Percentiles rank a stretch among this genome's conserved stretches.
These are phyloP conservation scores for Orobanche coerulescens DNA, from an alignment of 257 asterid species.

Conservation along the genomic window DNA sequence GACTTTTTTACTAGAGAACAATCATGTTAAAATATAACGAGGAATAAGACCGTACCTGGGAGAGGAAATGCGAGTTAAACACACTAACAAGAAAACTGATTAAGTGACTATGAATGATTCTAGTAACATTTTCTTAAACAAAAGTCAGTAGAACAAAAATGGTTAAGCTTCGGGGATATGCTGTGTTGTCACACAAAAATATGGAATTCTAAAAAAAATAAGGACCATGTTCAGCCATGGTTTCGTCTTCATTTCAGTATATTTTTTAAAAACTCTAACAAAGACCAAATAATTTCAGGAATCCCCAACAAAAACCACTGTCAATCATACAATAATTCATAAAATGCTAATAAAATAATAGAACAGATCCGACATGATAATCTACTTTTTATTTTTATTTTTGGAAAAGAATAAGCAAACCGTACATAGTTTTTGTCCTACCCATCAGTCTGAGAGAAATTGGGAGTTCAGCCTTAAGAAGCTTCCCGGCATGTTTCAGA, in stretches of 20 bases:
- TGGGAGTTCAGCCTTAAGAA: slow-evolving; percentile 88
- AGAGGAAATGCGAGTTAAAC: background rate
- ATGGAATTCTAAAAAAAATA: no score
- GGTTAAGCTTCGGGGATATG: no score
- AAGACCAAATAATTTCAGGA: background rate
- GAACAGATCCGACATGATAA: slow-evolving; percentile 7
- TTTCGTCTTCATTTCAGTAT: background rate
- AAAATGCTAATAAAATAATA: background rate
- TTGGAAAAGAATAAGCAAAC: slow-evolving; percentile 9
- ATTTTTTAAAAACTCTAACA: background rate
- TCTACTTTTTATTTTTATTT: background rate
- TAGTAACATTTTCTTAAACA: background rate
- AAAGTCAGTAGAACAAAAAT: no score
- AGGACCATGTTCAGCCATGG: no score
- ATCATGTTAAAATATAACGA: background rate
- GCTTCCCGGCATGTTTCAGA: slow-evolving; percentile 71
- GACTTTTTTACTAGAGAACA: no score
- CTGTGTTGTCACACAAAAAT: no score
- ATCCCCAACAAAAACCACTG: background rate
- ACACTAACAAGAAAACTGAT: background rate
- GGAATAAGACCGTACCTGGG: background rate
- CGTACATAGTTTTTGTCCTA: slow-evolving; percentile 25
- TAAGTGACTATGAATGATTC: background rate
- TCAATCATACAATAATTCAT: background rate
- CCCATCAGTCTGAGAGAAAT: slow-evolving; percentile 89